Evolutionary conservation across 345 rosid genomes (phyloP).

Genomic region (Gossypium sturtianum): DNA sequence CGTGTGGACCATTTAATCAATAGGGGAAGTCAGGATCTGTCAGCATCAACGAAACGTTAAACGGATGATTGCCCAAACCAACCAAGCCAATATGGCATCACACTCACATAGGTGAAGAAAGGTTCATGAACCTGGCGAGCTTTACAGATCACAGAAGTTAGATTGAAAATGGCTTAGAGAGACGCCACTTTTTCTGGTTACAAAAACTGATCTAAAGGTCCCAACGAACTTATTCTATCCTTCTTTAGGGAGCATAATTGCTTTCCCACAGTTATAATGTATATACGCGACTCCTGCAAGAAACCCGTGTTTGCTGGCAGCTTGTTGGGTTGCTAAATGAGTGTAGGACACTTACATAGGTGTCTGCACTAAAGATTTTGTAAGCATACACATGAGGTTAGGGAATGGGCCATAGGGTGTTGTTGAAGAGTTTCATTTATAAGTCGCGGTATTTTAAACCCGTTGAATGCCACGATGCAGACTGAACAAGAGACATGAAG

Average conservation of each 20-base stretch:
- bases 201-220: not conserved
- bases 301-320: not conserved
- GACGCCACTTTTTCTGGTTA: not conserved
- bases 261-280: not conserved
- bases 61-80: conserved; percentile 4
- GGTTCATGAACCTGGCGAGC: conserved; percentile 5
- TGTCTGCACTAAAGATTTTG: not conserved
- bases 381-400: not conserved
- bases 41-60: not conserved
- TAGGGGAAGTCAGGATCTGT: not conserved
- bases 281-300: not conserved
- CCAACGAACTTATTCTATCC: not conserved
- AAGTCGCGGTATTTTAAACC: not conserved
- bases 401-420: not conserved
- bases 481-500: conserved; percentile 3
- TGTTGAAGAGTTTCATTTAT: not conserved
- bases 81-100: not conserved
- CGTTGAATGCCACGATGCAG: not conserved
- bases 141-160: conserved; percentile 8
- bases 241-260: not conserved
- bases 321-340: not conserved
- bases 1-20: conserved; percentile 9
- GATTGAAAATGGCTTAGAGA: not conserved
- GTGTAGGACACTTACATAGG: not conserved
- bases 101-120: not conserved